Evolutionary conservation across 139 green algal species (phyloP), one percentile per base, ranked within the genome.

Genomic region (Closterium sp.): DNA sequence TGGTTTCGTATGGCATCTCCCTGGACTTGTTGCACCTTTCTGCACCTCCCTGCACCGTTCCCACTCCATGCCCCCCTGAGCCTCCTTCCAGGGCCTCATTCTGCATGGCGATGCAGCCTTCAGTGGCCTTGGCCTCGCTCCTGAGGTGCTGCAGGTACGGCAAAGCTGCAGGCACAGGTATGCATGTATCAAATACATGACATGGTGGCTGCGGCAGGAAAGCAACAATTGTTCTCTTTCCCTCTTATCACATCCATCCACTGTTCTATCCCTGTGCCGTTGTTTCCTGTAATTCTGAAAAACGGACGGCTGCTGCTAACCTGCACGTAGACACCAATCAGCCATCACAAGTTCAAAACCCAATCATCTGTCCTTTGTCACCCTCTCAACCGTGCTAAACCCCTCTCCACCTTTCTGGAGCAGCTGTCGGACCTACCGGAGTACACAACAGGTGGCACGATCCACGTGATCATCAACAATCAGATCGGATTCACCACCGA

Each of bases 391-490:
- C 86, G 31, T 4, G 1, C 86, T 88, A 31, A 73, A 30, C 30
- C 30, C 85, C 29, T 50, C 4, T 50, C 62, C 17, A 22, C 62
- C 62, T 13, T 27, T 19, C 5, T 27, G 62, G 62, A 79, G 92
- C 93, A 97, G 91, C 91, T 97, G 31, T 94, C 92, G 1, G 91
- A 95, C 70, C 50, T 97, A 88, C 95, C 94, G 85, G 97, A 97
- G 11, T 98, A 96, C 95, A 96, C 85, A 31, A 97, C 94, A 31
- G 97, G 97, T 5, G 97, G 97, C 86, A 97, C 95, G 3, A 91
- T 98, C 21, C 97, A 98, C 86, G 31, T 98, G 38, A 94, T 98
- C 50, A 95, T 98, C 92, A 98, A 98, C 95, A 98, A 98, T 89
- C 97, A 98, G 93, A 95, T 98, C 31, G 97, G 96, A 27, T 98